These are phyloP conservation scores for Myxozyma neotropica DNA, from an alignment of 805 yeast species.

Conservation along the genomic window DNA sequence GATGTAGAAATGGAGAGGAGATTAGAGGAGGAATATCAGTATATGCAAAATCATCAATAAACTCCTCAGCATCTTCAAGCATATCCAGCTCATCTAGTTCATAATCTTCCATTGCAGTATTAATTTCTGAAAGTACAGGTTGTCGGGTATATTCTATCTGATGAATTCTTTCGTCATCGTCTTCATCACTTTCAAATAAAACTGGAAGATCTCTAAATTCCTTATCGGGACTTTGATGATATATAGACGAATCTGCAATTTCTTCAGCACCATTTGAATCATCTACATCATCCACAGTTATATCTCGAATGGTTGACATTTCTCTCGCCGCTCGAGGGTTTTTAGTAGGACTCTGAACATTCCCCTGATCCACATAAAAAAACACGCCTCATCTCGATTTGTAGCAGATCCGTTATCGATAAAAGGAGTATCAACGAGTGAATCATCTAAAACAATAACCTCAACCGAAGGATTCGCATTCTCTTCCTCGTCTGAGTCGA, in stretches of 20 bases:
- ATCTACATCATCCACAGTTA: too few species aligned
- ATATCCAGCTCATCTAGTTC: too few species aligned
- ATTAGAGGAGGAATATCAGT: neutral
- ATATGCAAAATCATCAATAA: neutral
- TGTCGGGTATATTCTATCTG: too few species aligned
- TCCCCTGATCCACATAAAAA: neutral
- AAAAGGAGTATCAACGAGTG: neutral
- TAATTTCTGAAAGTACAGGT: too few species aligned
- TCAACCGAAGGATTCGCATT: neutral
- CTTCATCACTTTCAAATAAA: neutral
- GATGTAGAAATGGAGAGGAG: neutral
- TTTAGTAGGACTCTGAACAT: too few species aligned
- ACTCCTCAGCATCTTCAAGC: neutral
- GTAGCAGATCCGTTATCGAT: neutral
- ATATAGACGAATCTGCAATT: neutral
- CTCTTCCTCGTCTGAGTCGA: neutral
- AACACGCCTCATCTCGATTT: neutral
- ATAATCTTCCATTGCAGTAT: too few species aligned
- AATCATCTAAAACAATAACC: neutral
- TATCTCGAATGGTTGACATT: too few species aligned
- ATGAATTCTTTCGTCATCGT: too few species aligned
- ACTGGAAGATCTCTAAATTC: neutral
- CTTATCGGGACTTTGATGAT: too few species aligned
- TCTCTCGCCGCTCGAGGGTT: too few species aligned
- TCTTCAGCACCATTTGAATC: neutral